Conservation (phyloP, 2,329 filamentous ascomycete genomes). For the Calonectria hawksworthii region DNA sequence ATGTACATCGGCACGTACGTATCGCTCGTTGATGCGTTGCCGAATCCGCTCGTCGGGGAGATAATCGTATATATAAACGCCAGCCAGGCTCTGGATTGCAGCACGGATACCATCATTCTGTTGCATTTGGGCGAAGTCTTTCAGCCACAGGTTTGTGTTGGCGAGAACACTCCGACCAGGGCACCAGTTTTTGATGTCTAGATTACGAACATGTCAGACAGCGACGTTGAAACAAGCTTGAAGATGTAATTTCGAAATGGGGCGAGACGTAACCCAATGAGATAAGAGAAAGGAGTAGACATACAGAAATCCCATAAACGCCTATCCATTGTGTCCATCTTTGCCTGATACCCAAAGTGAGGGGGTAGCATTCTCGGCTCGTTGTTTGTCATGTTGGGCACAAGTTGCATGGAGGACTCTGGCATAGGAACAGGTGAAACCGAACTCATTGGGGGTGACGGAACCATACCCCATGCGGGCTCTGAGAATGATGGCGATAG, state of each 20-base stretch:
- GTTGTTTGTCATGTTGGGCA: slow-evolving; percentile 16
- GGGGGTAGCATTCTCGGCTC: slow-evolving; percentile 46
- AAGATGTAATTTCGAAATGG: neutral
- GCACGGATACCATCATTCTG: slow-evolving; percentile 50
- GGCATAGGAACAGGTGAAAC: slow-evolving; percentile 24
- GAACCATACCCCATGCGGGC: slow-evolving; percentile 18
- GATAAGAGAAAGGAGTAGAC: slow-evolving; percentile 31
- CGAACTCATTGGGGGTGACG: slow-evolving; percentile 25
- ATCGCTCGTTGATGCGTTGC: slow-evolving; percentile 51
- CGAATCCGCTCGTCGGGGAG: slow-evolving; percentile 50
- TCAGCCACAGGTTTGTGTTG: slow-evolving; percentile 57
- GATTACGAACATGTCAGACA: slow-evolving; percentile 12
- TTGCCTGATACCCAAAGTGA: slow-evolving; percentile 49
- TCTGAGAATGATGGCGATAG: slow-evolving; percentile 30
- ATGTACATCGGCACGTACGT: slow-evolving; percentile 48
- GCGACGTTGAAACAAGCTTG: neutral
- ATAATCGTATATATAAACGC: slow-evolving; percentile 59
- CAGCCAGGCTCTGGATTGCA: slow-evolving; percentile 57
- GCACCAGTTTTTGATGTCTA: slow-evolving; percentile 57
- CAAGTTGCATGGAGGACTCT: slow-evolving; percentile 24
- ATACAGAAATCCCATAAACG: slow-evolving; percentile 54
- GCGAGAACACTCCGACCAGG: slow-evolving; percentile 55
- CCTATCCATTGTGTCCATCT: slow-evolving; percentile 52
- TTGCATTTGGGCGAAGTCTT: slow-evolving; percentile 57
- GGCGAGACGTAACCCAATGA: neutral